Base-by-base conservation (phyloP, 2,329 filamentous ascomycete species). In the Trichoderma afroharzianum region DNA sequence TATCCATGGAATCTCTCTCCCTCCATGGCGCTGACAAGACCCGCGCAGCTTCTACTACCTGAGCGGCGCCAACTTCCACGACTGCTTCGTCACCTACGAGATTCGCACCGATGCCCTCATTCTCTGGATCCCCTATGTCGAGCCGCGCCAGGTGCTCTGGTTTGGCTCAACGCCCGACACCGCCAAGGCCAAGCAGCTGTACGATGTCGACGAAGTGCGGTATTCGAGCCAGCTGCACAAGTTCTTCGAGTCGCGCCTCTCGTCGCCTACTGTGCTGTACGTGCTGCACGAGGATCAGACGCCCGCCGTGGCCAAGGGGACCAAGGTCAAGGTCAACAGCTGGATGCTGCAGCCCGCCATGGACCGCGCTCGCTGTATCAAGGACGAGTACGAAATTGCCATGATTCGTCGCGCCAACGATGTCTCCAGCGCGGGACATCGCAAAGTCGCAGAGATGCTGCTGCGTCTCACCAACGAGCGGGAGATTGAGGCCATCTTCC, bases 361-460 rank as follows among this genome's bases (percentile, higher is more conserved):
- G 82, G 92, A 97, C 78, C 87, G 89, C 69, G 91, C 92, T 26
- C 91, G 95, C 36, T 91, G 95, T 2, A 85, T 93, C 80, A 98
- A 98, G 83, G 91, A 93, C 61, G 86, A 88, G n/a, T 93, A 97
- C 79, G 95, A 99, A 79, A 86, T 98, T 67, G 90, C 88, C 4
- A 88, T 96, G 75, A 92, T 98, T 77, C 90, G 92, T 18, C 90
- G 90, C 72, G 95, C 96, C 39, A 96, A 95, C 78, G 88, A 87
- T 55, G 90, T 98, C 74, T 94, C 93, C 3, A 91, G 92, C 1
- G 85, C 87, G 39, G 96, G 92, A 0, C 96, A 98, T 81, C 86
- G 88, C 58, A 88, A 87, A 32, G 92, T 97, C 12, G 89, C 95
- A 71, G 84, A 87, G 74, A 85, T 86, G 3, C 85, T 96, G 26